A percentile compares a stretch with the other conserved stretches of the same genome.
These are phyloP conservation scores for Dactylellina drechsleri DNA, from an alignment of 2,329 filamentous ascomycete genomes.

Conservation along the genomic window DNA sequence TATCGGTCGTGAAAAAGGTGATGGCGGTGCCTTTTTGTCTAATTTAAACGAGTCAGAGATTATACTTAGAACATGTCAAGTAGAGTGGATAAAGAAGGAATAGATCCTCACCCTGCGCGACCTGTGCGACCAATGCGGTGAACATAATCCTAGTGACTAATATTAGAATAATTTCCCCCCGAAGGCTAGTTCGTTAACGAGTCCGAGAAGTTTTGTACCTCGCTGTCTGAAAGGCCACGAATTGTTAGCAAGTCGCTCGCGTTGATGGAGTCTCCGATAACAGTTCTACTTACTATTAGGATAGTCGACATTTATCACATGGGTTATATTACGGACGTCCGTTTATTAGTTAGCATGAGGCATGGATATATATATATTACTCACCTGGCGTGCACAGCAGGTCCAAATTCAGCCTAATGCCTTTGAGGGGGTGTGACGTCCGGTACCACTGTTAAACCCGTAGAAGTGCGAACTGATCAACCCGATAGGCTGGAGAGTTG, in stretches of 20 bases:
- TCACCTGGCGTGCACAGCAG: constrained; percentile 55
- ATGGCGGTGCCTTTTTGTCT: constrained; percentile 95
- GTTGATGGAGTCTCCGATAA: background rate
- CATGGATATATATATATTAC: constrained; percentile 33
- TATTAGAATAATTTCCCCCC: constrained; percentile 71
- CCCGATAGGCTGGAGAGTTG: constrained; percentile 51
- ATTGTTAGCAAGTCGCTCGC: constrained; percentile 15
- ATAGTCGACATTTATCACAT: constrained; percentile 99
- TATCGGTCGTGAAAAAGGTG: constrained; percentile 98
- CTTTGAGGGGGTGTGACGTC: constrained; percentile 35
- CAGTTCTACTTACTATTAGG: constrained; percentile 74
- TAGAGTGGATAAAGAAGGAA: no score
- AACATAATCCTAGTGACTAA: constrained; percentile 94
- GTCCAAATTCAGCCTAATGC: constrained; percentile 51
- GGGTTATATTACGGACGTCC: constrained; percentile 99
- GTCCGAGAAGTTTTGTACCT: constrained; percentile 27
- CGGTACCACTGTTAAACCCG: constrained; percentile 51
- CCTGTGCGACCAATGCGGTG: constrained; percentile 94
- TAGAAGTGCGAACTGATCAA: constrained; percentile 48
- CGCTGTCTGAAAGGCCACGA: constrained; percentile 28
- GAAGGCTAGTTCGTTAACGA: background rate
- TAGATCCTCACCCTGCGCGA: constrained; percentile 72
- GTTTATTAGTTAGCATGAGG: constrained; percentile 79
- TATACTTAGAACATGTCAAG: no score
- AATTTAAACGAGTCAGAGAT: constrained; percentile 45